These are phyloP conservation scores for Kalanchoe fedtschenkoi DNA, from an alignment of 164 flowering plant species.

Conservation along the genomic window DNA sequence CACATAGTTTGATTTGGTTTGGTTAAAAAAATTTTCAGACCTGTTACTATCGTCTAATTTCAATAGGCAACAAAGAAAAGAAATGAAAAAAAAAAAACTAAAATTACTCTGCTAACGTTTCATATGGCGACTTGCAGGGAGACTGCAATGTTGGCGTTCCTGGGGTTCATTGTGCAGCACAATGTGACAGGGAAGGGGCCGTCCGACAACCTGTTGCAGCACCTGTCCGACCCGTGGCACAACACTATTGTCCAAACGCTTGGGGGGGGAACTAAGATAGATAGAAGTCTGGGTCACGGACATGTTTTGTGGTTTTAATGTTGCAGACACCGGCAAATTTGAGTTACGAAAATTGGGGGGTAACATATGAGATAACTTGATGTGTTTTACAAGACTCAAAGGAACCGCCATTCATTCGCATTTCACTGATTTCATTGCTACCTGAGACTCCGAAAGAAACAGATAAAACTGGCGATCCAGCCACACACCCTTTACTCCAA, in stretches of 20 bases:
- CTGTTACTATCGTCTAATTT: too few species aligned
- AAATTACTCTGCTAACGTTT: conserved; percentile 7
- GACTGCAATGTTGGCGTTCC: conserved; percentile 95
- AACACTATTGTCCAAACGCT: conserved; percentile 91
- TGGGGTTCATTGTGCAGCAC: conserved; percentile 87
- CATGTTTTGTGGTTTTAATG: neutral
- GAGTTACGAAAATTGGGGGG: neutral
- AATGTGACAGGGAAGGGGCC: conserved; percentile 92
- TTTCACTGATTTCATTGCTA: neutral
- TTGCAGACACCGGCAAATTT: neutral
- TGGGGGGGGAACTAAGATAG: conserved; percentile 2
- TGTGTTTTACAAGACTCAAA: too few species aligned
- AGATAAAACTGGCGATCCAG: too few species aligned
- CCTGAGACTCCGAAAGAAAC: neutral
- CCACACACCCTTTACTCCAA: too few species aligned
- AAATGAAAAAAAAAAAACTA: neutral
- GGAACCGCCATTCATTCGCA: neutral
- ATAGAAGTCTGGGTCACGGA: neutral
- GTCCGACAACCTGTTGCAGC: conserved; percentile 89
- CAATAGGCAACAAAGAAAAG: too few species aligned
- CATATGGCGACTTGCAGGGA: conserved; percentile 59
- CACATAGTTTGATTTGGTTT: too few species aligned
- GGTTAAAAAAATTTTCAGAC: too few species aligned
- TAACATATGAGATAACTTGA: neutral
- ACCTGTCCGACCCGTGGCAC: conserved; percentile 98